These are phyloP conservation scores for Aspergillus taichungensis DNA, from an alignment of 495 filamentous ascomycete genomes.

Conservation along the genomic window DNA sequence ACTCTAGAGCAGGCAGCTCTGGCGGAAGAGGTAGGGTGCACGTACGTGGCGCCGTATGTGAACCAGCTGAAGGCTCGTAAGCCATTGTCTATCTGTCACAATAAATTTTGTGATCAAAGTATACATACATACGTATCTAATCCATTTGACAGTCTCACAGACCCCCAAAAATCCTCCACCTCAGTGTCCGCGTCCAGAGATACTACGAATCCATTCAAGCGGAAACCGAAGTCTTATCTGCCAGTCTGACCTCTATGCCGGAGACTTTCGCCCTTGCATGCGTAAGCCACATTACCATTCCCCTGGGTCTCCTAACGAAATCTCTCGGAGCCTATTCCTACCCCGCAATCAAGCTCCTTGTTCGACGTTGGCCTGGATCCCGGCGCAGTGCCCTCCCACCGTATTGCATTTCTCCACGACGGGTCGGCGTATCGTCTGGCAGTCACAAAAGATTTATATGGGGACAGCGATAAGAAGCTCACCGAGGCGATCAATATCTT, in stretches of 20 bases:
- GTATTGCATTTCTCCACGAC: slow-evolving; percentile 28
- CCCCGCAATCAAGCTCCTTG: slow-evolving; percentile 22
- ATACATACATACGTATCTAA: neutral
- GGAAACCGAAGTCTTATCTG: slow-evolving; percentile 46
- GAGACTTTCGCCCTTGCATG: slow-evolving; percentile 53
- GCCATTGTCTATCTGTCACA: slow-evolving; percentile 3
- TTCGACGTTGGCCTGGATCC: slow-evolving; percentile 18
- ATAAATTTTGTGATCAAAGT: neutral
- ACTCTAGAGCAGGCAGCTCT: slow-evolving; percentile 48
- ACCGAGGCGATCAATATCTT: slow-evolving; percentile 53
- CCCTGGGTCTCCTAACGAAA: slow-evolving; percentile 40
- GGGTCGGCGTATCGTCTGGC: slow-evolving; percentile 38
- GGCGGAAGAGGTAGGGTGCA: slow-evolving; percentile 47
- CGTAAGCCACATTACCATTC: slow-evolving; percentile 47
- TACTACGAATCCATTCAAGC: slow-evolving; percentile 38
- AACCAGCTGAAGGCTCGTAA: slow-evolving; percentile 55
- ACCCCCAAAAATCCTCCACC: slow-evolving; percentile 26
- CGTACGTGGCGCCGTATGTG: slow-evolving; percentile 55
- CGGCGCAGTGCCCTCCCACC: neutral
- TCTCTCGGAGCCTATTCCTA: slow-evolving; percentile 29
- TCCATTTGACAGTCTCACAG: neutral
- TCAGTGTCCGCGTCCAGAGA: slow-evolving; percentile 44
- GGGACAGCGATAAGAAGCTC: slow-evolving; percentile 43
- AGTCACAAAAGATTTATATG: slow-evolving; percentile 39
- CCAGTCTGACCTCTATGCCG: slow-evolving; percentile 45